These are phyloP conservation scores for Rhizopus arrhizus DNA, from an alignment of 371 early-diverging fungal genomes.

Conservation along the genomic window DNA sequence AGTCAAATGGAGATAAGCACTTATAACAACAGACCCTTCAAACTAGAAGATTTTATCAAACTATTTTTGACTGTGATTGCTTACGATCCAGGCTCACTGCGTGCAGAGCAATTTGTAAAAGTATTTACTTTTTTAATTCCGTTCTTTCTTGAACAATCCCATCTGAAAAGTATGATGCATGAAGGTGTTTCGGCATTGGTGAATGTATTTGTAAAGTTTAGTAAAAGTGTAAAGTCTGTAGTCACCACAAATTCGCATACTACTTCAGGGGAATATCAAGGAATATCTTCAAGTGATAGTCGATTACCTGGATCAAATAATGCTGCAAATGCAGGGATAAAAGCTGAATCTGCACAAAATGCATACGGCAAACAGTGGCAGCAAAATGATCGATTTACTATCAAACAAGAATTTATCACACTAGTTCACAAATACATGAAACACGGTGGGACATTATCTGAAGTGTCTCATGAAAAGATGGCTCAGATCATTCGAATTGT, in stretches of 20 bases:
- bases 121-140: conserved; percentile 53
- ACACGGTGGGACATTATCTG: conserved; percentile 50
- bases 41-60: conserved; percentile 59
- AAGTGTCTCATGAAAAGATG: conserved; percentile 58
- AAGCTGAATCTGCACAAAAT: conserved; percentile 41
- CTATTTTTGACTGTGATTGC: conserved; percentile 69
- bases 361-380: conserved; percentile 69
- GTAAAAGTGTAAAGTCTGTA: conserved; percentile 53
- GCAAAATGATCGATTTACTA: conserved; percentile 65
- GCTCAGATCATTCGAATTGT: conserved; percentile 53
- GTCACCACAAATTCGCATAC: neutral
- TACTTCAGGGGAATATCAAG: conserved; percentile 16
- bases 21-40: conserved; percentile 47
- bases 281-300: conserved; percentile 1
- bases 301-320: neutral
- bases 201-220: conserved; percentile 58
- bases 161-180: conserved; percentile 40
- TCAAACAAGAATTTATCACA: conserved; percentile 60
- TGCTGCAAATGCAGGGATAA: neutral
- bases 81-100: conserved; percentile 63
- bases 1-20: conserved; percentile 32
- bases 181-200: conserved; percentile 61
- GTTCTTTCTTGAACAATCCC: conserved; percentile 38
- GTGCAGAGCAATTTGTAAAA: conserved; percentile 70
- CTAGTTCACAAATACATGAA: conserved; percentile 56